Conservation (phyloP, 2,329 filamentous ascomycete species). For the Myriosclerotinia scirpicola region DNA sequence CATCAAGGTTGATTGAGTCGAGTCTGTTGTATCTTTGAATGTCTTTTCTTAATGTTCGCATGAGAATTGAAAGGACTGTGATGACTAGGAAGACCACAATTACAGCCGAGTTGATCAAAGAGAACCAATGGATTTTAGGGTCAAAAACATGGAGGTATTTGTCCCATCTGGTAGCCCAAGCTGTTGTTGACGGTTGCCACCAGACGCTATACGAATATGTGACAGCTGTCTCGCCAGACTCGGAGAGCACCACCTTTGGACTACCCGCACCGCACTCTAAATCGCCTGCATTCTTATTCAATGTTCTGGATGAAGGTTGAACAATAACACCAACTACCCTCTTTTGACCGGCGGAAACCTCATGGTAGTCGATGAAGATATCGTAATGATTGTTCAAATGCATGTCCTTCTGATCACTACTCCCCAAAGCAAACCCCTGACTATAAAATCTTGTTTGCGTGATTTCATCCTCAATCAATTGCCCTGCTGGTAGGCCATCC, state of each 20-base stretch:
- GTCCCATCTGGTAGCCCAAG: constrained; percentile 97
- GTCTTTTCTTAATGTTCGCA: constrained; percentile 87
- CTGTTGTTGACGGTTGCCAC: constrained; percentile 80
- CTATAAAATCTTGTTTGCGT: constrained; percentile 82
- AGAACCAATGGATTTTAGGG: constrained; percentile 99
- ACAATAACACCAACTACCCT: constrained; percentile 92
- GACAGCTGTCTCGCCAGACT: constrained; percentile 62
- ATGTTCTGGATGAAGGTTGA: constrained; percentile 69
- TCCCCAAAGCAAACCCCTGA: constrained; percentile 82
- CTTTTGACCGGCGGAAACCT: constrained; percentile 68
- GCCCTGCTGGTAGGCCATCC: constrained; percentile 88
- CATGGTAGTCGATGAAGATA: constrained; percentile 89
- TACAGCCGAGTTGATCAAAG: constrained; percentile 90
- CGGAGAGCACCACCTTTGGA: constrained; percentile 62
- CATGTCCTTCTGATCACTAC: constrained; percentile 55
- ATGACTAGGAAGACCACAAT: constrained; percentile 90
- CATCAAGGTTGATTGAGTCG: constrained; percentile 86
- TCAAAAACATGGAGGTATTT: constrained; percentile 98
- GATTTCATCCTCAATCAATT: constrained; percentile 73
- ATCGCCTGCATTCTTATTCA: constrained; percentile 51
- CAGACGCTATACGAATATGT: constrained; percentile 90
- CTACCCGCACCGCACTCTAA: constrained; percentile 60
- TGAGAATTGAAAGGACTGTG: constrained; percentile 88
- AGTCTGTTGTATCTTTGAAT: constrained; percentile 95
- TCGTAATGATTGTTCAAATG: constrained; percentile 93